These are phyloP conservation scores for Zasmidium cellare DNA, from an alignment of 2,329 filamentous ascomycete species.

Conservation along the genomic window DNA sequence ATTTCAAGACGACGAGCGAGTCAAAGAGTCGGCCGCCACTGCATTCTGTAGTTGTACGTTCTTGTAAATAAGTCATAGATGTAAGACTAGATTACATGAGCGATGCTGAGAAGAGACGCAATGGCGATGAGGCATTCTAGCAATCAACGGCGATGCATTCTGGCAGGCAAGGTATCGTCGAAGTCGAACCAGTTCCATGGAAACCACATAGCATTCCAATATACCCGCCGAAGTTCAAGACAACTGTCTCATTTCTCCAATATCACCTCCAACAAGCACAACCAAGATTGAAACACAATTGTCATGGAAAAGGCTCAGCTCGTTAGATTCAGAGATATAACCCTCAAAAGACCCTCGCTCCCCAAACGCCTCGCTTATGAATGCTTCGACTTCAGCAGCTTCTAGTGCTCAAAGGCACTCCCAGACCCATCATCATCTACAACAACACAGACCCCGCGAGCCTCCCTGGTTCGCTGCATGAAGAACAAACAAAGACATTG, in stretches of 20 bases:
- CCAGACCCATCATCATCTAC: neutral
- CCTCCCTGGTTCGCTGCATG: neutral
- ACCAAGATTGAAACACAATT: too few relatives aligned
- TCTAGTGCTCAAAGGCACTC: conserved; percentile 2
- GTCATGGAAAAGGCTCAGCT: neutral
- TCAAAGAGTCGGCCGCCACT: neutral
- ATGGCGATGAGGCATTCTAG: too few relatives aligned
- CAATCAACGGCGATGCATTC: neutral
- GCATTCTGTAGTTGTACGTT: neutral
- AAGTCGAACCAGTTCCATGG: neutral
- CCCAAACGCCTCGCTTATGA: conserved; percentile 15
- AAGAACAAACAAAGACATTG: neutral
- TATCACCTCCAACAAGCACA: too few relatives aligned
- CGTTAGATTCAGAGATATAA: neutral
- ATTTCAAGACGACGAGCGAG: neutral
- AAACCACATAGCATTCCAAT: neutral
- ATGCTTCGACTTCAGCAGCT: conserved; percentile 7
- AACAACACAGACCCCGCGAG: neutral
- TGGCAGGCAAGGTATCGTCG: neutral
- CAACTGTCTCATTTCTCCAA: neutral
- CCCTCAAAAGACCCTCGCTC: neutral
- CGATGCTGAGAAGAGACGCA: too few relatives aligned
- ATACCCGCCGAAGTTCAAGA: neutral
- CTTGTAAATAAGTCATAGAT: too few relatives aligned
- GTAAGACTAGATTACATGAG: too few relatives aligned